Evolutionary conservation across 2,329 filamentous ascomycete genomes (phyloP).

Genomic region (Chalara sp.): DNA sequence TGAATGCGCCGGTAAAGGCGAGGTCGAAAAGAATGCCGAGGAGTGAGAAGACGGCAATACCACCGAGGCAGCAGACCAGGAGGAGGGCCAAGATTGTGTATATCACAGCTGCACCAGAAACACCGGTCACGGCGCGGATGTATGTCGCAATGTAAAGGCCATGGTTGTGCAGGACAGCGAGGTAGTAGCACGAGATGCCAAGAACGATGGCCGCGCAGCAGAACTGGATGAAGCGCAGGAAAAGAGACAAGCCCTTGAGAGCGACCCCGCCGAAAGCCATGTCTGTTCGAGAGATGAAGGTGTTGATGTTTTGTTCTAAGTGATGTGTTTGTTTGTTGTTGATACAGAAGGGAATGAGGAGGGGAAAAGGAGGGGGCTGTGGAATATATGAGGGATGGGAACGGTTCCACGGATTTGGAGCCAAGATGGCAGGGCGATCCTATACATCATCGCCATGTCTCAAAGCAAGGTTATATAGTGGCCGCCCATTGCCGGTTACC

Average conservation of each 20-base stretch:
- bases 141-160: conserved; percentile 54
- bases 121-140: conserved; percentile 69
- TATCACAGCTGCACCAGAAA: conserved; percentile 66
- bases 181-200: conserved; percentile 78
- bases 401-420: too few relatives aligned
- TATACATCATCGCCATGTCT: too few relatives aligned
- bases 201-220: conserved; percentile 67
- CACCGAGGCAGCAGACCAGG: conserved; percentile 73
- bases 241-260: conserved; percentile 63
- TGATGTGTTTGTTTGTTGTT: too few relatives aligned
- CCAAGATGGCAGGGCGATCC: too few relatives aligned
- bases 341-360: too few relatives aligned
- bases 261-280: conserved; percentile 43
- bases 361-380: too few relatives aligned
- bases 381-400: too few relatives aligned
- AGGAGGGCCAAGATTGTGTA: conserved; percentile 70
- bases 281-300: too few relatives aligned
- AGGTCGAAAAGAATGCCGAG: conserved; percentile 71
- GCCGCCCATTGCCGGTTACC: too few relatives aligned
- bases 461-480: too few relatives aligned
- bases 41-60: conserved; percentile 64
- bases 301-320: too few relatives aligned
- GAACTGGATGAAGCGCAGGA: conserved; percentile 69
- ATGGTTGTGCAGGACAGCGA: conserved; percentile 64
- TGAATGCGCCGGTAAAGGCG: conserved; percentile 68